phyloP scores from a whole-genome alignment of 2,329 filamentous ascomycete species.

The Trichoderma koningiopsis region DNA sequence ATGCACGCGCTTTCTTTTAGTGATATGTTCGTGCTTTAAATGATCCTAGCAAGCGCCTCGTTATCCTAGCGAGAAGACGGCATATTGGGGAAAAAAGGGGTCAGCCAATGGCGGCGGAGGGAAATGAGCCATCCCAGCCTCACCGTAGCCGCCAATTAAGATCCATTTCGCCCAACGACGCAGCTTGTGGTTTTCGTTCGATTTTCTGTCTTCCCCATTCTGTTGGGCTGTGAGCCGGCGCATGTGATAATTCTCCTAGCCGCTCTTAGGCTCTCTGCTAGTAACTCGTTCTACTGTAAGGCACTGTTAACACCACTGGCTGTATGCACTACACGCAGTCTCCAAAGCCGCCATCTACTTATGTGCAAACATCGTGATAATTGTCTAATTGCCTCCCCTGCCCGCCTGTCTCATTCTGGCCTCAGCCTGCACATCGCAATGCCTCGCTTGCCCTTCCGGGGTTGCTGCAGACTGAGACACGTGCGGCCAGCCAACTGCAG shows the following conservation, averaged over 20 bases:
- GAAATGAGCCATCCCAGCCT: constrained; percentile 3
- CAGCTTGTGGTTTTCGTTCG: neutral
- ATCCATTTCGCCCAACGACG: neutral
- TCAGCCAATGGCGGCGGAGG: constrained; percentile 2
- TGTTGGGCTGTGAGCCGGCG: neutral
- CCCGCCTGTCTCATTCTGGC: neutral
- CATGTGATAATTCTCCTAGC: neutral
- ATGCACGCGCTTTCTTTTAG: neutral
- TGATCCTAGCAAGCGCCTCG: constrained; percentile 13
- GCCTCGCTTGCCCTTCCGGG: neutral
- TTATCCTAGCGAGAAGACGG: constrained; percentile 7
- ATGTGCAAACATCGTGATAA: neutral
- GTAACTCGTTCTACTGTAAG: neutral
- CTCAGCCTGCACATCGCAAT: neutral
- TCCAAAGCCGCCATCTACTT: neutral
- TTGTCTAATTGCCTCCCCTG: neutral
- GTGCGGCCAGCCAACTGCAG: constrained; percentile 15
- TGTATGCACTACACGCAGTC: too few relatives aligned
- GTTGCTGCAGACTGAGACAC: constrained; percentile 23
- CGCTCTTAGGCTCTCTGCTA: neutral
- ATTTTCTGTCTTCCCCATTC: neutral
- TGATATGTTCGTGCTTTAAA: neutral
- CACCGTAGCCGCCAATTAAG: constrained; percentile 16
- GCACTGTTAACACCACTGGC: neutral
- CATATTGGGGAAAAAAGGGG: constrained; percentile 16